Base-by-base conservation (phyloP, 73 alveolate genomes). In the Blepharisma japonicum region DNA sequence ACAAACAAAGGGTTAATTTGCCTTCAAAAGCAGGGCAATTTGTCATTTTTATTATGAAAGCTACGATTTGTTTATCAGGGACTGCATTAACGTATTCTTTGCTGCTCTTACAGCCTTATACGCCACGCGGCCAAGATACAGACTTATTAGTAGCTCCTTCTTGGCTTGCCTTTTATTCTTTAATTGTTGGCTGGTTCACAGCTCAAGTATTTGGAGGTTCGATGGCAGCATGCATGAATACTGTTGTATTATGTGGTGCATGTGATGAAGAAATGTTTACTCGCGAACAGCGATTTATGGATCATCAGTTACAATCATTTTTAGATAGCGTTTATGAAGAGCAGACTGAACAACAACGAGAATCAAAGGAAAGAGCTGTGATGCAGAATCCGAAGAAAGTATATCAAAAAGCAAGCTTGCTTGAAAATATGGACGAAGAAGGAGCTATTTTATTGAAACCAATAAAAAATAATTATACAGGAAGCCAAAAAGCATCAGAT, bases 201-300 rank as follows among this genome's bases (percentile, higher is more conserved):
- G 71, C 68, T 9, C 66, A 70, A 45, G 27, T 70, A 47, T 70
- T 70, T 45, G 80, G 68, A 1, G 80, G 66, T 11, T 47, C 66
- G 5, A 45, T 70, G 68, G 71, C n/a, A 2, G 80, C 68, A 9
- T 70, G 80, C 39, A 70, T 47, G 66, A 70, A 70, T 45, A 47
- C 80, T 38, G 46, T 70, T 45, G n/a, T 70, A 9, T 18, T 45
- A 9, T 70, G 80, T 25, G 56, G 66, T 9, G 66, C 66, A 2
- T 39, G 56, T 5, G 80, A 70, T 45, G 80, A 70, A 47, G 80
- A 70, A 70, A 70, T 70, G 80, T 70, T 70, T 45, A 70, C 80
- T 5, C 18, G 80, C 2, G 80, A 70, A 70, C 56, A 70, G 23
- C 20, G 80, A 1, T 70, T 18, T 45, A 70, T 70, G 74, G 14